Evolutionary conservation across 805 yeast genomes (phyloP).

Genomic region (Metschnikowia arizonensis): DNA sequence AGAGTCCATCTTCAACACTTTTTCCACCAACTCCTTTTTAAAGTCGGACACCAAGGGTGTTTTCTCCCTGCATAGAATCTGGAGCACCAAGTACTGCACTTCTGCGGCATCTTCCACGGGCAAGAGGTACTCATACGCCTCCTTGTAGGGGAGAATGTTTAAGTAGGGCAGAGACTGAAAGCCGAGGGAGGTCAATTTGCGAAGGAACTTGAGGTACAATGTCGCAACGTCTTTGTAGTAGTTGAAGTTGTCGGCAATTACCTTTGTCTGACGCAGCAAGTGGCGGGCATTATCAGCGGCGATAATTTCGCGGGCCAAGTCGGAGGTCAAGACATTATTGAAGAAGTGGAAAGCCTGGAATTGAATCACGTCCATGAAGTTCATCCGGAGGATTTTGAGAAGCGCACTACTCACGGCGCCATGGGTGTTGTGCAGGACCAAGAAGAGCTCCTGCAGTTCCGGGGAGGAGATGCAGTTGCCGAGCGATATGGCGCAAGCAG

Average conservation of each 20-base stretch:
- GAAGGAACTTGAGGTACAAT: slow-evolving; percentile 27
- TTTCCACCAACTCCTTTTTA: slow-evolving; percentile 5
- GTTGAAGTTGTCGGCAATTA: slow-evolving; percentile 30
- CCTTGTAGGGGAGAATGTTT: slow-evolving; percentile 5
- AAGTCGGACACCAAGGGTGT: slow-evolving; percentile 6
- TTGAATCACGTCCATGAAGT: slow-evolving; percentile 33
- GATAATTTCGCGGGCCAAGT: slow-evolving; percentile 11
- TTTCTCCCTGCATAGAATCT: slow-evolving; percentile 8
- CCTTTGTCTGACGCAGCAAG: slow-evolving; percentile 22
- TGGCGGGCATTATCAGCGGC: slow-evolving; percentile 16
- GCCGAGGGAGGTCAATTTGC: slow-evolving; percentile 23
- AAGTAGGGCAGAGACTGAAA: slow-evolving; percentile 7
- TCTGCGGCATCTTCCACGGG: slow-evolving; percentile 19
- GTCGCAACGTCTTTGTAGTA: slow-evolving; percentile 33
- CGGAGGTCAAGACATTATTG: slow-evolving; percentile 24
- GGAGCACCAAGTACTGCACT: slow-evolving; percentile 23
- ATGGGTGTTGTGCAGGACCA: slow-evolving; percentile 6
- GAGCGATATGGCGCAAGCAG: slow-evolving; percentile 30
- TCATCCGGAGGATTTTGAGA: slow-evolving; percentile 16
- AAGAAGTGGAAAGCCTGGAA: slow-evolving; percentile 35
- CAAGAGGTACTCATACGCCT: slow-evolving; percentile 14
- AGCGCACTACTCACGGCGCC: slow-evolving; percentile 17
- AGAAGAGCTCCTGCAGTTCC: slow-evolving; percentile 16
- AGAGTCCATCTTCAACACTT: slow-evolving; percentile 5
- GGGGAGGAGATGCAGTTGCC: slow-evolving; percentile 32